Percentiles rank a stretch among this genome's conserved stretches.
phyloP scores from a whole-genome alignment of 2,329 filamentous ascomycete genomes.

The Pseudogymnoascus pannorum region DNA sequence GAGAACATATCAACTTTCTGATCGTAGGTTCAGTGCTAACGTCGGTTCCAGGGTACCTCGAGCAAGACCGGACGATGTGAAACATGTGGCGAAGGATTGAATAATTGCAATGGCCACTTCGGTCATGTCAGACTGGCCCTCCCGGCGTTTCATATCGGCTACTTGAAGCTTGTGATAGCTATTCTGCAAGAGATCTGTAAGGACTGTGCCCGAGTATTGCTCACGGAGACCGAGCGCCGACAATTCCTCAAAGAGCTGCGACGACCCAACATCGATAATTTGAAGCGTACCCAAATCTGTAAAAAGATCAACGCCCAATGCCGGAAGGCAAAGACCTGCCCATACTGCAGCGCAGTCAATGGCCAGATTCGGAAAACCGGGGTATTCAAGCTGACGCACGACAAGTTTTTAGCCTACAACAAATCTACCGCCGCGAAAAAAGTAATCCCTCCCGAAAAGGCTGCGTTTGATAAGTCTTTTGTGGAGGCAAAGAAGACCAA shows the following conservation, averaged over 20 bases:
- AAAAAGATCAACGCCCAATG: conserved; percentile 88
- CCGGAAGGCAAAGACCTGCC: conserved; percentile 76
- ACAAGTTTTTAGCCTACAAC: conserved; percentile 85
- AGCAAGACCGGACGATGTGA: conserved; percentile 72
- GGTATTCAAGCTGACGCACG: conserved; percentile 88
- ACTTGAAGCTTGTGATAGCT: conserved; percentile 85
- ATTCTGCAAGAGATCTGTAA: conserved; percentile 97
- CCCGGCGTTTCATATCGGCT: conserved; percentile 92
- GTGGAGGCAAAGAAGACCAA: conserved; percentile 69
- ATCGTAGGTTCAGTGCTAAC: conserved; percentile 12
- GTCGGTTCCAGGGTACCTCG: conserved; percentile 59
- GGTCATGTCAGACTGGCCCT: conserved; percentile 86
- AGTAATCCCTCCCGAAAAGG: conserved; percentile 70
- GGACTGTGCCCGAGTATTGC: conserved; percentile 75
- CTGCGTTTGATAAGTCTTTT: conserved; percentile 81
- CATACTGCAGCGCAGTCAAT: conserved; percentile 74
- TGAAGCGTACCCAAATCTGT: conserved; percentile 73
- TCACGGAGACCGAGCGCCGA: conserved; percentile 73
- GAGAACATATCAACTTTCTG: conserved; percentile 16
- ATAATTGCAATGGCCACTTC: conserved; percentile 90
- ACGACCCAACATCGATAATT: conserved; percentile 74
- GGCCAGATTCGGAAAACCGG: conserved; percentile 88
- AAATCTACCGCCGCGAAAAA: conserved; percentile 84
- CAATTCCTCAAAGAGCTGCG: conserved; percentile 73
- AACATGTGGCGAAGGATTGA: conserved; percentile 75